A percentile compares a stretch with the other conserved stretches of the same genome.
Evolutionary conservation across 108 stramenopile species (phyloP).

Genomic region (Pseudonitzschia pungens): DNA sequence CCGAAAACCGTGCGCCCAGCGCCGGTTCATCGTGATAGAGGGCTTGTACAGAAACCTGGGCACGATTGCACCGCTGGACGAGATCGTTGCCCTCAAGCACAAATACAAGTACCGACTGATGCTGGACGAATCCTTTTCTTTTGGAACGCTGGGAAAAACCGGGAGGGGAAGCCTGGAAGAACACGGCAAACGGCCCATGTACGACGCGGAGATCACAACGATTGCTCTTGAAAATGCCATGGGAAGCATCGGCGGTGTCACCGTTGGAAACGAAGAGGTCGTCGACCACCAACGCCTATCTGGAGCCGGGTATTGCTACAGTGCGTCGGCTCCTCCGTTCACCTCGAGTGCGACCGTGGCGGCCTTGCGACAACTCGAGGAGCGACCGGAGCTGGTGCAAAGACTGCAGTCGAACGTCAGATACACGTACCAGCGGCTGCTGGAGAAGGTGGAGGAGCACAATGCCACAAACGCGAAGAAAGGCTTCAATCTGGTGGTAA

Average conservation of each 20-base stretch:
- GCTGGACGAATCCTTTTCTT: constrained; percentile 93
- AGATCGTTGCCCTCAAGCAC: constrained; percentile 89
- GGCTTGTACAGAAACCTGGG: constrained; percentile 96
- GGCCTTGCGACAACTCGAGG: constrained; percentile 44
- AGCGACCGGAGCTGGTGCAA: constrained; percentile 24
- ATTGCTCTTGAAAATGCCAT: constrained; percentile 92
- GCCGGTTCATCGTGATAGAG: constrained; percentile 97
- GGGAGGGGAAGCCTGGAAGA: constrained; percentile 87
- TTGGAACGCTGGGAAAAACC: constrained; percentile 87
- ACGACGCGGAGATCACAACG: constrained; percentile 89
- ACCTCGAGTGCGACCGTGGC: constrained; percentile 77
- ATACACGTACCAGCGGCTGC: constrained; percentile 42
- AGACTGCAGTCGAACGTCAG: constrained; percentile 41
- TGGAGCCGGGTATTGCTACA: constrained; percentile 99
- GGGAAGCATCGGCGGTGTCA: constrained; percentile 94
- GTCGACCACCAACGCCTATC: constrained; percentile 97
- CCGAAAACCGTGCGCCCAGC: constrained; percentile 81
- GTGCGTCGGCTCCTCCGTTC: constrained; percentile 97
- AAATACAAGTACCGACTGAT: constrained; percentile 92
- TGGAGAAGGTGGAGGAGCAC: constrained; percentile 14
- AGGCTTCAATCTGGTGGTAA: constrained; percentile 44
- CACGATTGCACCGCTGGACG: constrained; percentile 85
- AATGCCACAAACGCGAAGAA: constrained; percentile 8
- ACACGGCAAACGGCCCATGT: constrained; percentile 58
- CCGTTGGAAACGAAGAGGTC: constrained; percentile 94